Percentiles rank a stretch among this genome's conserved stretches.
Conservation (phyloP, 768 basidiomycete species). For the Tricholoma matsutake region DNA sequence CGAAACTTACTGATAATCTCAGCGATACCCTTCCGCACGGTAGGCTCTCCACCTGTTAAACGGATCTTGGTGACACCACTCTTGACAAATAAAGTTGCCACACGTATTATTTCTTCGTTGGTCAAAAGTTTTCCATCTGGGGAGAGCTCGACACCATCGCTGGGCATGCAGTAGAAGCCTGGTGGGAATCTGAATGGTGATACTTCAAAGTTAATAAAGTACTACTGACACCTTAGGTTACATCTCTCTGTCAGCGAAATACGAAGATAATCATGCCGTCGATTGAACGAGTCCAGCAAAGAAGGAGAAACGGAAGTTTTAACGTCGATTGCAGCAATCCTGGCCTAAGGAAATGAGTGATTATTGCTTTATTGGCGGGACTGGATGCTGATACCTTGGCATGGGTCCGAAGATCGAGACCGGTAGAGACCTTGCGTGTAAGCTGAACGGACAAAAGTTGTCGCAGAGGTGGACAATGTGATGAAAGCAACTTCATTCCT, state of each 20-base stretch:
- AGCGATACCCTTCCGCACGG: constrained; percentile 69
- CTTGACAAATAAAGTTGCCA: constrained; percentile 74
- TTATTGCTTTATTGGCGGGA: background rate
- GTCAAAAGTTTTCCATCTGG: constrained; percentile 68
- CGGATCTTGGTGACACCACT: constrained; percentile 86
- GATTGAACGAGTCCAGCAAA: constrained; percentile 62
- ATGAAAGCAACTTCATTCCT: background rate
- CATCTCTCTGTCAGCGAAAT: constrained; percentile 86
- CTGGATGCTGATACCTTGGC: constrained; percentile 12
- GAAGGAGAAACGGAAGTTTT: constrained; percentile 44
- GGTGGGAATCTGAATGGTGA: constrained; percentile 6
- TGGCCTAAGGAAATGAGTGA: constrained; percentile 38
- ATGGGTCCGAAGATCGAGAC: constrained; percentile 15
- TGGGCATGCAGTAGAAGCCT: constrained; percentile 95
- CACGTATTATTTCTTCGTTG: constrained; percentile 70
- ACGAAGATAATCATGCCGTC: constrained; percentile 82
- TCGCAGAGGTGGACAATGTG: background rate
- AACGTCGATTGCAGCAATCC: constrained; percentile 53
- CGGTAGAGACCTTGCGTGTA: background rate
- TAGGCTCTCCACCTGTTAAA: constrained; percentile 87
- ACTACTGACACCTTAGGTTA: constrained; percentile 71
- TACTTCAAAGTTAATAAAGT: background rate
- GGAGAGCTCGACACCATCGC: constrained; percentile 71
- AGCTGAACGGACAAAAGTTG: background rate
- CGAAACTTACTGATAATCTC: constrained; percentile 59